phyloP scores from a whole-genome alignment of 768 basidiomycete genomes.

The Russula ochroleuca region DNA sequence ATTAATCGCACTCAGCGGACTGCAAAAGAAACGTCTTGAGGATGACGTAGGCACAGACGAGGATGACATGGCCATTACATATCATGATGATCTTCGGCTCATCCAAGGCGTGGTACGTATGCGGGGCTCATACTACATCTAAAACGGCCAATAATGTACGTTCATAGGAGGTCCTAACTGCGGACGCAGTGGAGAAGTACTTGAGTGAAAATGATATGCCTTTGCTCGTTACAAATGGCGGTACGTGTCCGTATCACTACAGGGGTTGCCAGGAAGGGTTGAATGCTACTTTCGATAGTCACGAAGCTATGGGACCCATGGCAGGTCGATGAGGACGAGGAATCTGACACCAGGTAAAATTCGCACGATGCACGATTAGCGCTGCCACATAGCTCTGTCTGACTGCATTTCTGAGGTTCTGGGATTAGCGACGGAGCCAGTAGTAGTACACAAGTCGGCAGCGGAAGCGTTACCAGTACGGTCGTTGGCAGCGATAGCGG shows the following conservation, averaged over 20 bases:
- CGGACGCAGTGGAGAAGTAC: not conserved
- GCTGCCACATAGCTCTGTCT: no score
- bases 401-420: no score
- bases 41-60: not conserved
- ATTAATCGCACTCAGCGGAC: not conserved
- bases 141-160: not conserved
- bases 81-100: slow-evolving; percentile 13
- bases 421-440: no score
- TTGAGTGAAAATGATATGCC: not conserved
- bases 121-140: not conserved
- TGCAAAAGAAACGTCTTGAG: not conserved
- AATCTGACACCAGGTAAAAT: no score
- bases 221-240: not conserved
- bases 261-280: not conserved
- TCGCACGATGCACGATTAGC: no score
- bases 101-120: slow-evolving; percentile 8
- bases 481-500: no score
- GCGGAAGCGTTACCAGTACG: no score
- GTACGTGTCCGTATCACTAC: not conserved
- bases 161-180: not conserved
- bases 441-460: no score
- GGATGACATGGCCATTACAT: slow-evolving; percentile 8
- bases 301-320: not conserved
- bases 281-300: not conserved
- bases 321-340: no score